These are phyloP conservation scores for Blastobotrys indianensis DNA, from an alignment of 1,139 yeast species.

Conservation along the genomic window DNA sequence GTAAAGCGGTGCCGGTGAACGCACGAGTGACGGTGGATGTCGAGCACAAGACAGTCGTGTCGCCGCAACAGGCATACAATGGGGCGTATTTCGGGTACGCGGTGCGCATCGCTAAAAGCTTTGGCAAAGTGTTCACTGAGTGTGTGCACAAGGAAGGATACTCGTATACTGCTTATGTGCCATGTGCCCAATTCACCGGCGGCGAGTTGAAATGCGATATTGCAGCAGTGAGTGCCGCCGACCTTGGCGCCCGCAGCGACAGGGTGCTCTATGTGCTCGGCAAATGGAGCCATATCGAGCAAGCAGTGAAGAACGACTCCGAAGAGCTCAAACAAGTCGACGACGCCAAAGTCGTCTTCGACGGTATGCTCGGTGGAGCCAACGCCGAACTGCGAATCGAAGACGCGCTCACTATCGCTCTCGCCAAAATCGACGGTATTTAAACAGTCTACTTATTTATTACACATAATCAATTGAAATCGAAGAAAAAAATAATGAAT, in stretches of 20 bases:
- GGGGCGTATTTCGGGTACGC: conserved; percentile 58
- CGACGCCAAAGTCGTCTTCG: conserved; percentile 58
- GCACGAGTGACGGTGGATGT: conserved; percentile 78
- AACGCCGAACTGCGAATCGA: conserved; percentile 51
- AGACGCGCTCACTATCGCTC: conserved; percentile 61
- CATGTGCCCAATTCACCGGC: conserved; percentile 49
- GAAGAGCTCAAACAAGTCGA: conserved; percentile 48
- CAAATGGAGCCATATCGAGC: conserved; percentile 52
- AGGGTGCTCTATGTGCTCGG: conserved; percentile 56
- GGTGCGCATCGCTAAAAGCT: conserved; percentile 58
- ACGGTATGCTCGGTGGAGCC: conserved; percentile 47
- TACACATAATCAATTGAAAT: not conserved
- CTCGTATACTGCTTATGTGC: conserved; percentile 56
- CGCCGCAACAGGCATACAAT: conserved; percentile 70
- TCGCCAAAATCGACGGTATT: conserved; percentile 39
- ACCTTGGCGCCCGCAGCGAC: conserved; percentile 4
- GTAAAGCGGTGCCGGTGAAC: conserved; percentile 65
- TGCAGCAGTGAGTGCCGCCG: not conserved
- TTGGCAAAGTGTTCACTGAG: conserved; percentile 66
- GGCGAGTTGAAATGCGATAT: not conserved
- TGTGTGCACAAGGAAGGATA: conserved; percentile 65
- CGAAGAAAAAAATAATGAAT: not conserved
- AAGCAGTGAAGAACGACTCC: conserved; percentile 46
- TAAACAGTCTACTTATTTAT: not conserved
- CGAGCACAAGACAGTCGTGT: conserved; percentile 54